Evolutionary conservation across 805 yeast genomes (phyloP).

Genomic region (Candida oleophila): DNA sequence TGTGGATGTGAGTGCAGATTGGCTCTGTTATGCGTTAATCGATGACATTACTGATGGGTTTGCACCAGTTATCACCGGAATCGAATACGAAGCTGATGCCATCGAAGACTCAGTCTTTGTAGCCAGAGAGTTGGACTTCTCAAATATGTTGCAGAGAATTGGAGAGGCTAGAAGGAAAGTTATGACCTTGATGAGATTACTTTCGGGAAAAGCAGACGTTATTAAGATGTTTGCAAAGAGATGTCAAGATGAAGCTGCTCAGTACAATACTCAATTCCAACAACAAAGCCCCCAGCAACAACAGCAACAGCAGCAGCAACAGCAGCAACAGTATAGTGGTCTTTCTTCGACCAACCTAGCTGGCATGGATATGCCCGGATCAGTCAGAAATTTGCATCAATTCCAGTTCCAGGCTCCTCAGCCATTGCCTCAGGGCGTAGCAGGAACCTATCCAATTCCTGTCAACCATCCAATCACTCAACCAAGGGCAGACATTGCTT

Average conservation of each 20-base stretch:
- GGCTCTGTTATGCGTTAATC: slow-evolving; percentile 79
- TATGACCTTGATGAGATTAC: slow-evolving; percentile 86
- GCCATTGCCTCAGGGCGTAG: slow-evolving; percentile 10
- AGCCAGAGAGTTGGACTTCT: slow-evolving; percentile 71
- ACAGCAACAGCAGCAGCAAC: slow-evolving; percentile 4
- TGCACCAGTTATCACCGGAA: slow-evolving; percentile 75
- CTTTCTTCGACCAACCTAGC: slow-evolving; percentile 15
- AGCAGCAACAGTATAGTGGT: slow-evolving; percentile 3
- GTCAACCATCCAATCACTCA: slow-evolving; percentile 32
- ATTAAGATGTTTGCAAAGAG: slow-evolving; percentile 94
- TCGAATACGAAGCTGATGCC: slow-evolving; percentile 79
- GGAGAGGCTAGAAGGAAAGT: slow-evolving; percentile 90
- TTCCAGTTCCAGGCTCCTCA: slow-evolving; percentile 5
- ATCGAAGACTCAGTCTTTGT: slow-evolving; percentile 85
- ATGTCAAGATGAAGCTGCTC: slow-evolving; percentile 69
- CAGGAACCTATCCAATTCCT: slow-evolving; percentile 9
- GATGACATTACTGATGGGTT: slow-evolving; percentile 86
- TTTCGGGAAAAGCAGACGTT: slow-evolving; percentile 94
- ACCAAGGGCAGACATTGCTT: slow-evolving; percentile 88
- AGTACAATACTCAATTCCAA: slow-evolving; percentile 3
- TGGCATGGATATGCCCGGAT: slow-evolving; percentile 10
- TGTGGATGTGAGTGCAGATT: slow-evolving; percentile 74
- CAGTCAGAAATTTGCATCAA: neutral
- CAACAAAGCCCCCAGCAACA: slow-evolving; percentile 1
- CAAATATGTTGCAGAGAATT: slow-evolving; percentile 73